A percentile compares a stretch with the other conserved stretches of the same genome.
phyloP scores from a whole-genome alignment of 192 early-diverging fungal genomes.

The Cladochytrium replicatum region DNA sequence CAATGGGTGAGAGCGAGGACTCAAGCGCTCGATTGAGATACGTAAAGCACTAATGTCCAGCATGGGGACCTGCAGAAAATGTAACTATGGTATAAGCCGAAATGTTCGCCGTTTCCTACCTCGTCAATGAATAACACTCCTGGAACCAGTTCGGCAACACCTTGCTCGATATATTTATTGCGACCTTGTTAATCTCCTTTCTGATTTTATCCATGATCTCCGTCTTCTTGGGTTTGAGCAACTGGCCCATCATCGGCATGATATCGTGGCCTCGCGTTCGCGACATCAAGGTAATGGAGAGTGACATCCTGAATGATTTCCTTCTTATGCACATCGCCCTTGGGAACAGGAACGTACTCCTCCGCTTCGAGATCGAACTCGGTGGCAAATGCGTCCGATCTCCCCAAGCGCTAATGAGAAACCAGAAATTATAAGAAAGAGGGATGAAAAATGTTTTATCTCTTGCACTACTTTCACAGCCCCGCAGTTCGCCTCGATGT shows the following conservation, averaged over 20 bases:
- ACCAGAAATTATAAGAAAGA: constrained; percentile 2
- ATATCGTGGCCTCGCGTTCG: constrained; percentile 96
- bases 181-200: constrained; percentile 97
- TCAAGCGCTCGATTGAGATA: constrained; percentile 97
- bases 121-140: constrained; percentile 99
- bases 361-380: constrained; percentile 98
- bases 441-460: constrained; percentile 1
- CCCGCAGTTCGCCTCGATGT: constrained; percentile 94
- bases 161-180: constrained; percentile 97
- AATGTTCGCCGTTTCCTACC: no score
- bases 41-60: constrained; percentile 98
- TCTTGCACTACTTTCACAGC: constrained; percentile 69
- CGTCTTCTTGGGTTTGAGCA: constrained; percentile 98
- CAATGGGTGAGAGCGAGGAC: constrained; percentile 89
- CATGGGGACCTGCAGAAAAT: constrained; percentile 74
- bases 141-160: constrained; percentile 91
- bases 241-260: constrained; percentile 95
- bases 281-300: constrained; percentile 93
- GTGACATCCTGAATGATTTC: constrained; percentile 97
- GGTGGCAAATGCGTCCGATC: constrained; percentile 96
- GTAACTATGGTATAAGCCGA: constrained; percentile 1
- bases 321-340: constrained; percentile 99
- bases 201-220: constrained; percentile 98
- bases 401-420: constrained; percentile 79
- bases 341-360: constrained; percentile 93